Conservation (phyloP, 352 stramenopile genomes). For the Phytophthora sojae region DNA sequence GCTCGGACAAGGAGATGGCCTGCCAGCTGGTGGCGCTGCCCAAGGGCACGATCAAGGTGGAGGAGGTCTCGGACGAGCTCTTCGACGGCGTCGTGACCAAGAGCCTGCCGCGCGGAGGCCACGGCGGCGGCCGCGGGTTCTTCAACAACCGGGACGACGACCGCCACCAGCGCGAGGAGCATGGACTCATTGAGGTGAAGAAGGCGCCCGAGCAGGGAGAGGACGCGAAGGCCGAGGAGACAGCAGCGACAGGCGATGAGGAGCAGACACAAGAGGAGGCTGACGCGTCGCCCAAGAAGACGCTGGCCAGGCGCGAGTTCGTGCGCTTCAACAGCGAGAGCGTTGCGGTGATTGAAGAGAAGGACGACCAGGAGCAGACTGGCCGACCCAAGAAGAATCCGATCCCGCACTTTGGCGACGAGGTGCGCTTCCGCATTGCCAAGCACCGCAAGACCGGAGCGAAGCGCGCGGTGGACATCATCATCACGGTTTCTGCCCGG, state of each 20-base stretch:
- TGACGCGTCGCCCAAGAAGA: constrained; percentile 17
- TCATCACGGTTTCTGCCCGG: constrained; percentile 59
- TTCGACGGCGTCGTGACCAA: constrained; percentile 73
- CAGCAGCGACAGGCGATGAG: neutral
- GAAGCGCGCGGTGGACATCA: constrained; percentile 75
- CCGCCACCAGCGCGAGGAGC: constrained; percentile 46
- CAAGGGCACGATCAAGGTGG: constrained; percentile 79
- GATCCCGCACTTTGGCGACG: constrained; percentile 68
- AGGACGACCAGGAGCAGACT: constrained; percentile 30
- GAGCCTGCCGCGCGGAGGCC: constrained; percentile 50
- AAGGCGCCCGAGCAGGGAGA: constrained; percentile 18
- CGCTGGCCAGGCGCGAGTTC: constrained; percentile 37
- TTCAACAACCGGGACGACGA: constrained; percentile 49
- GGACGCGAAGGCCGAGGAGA: neutral
- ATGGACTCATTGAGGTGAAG: constrained; percentile 58
- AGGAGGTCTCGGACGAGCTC: constrained; percentile 67
- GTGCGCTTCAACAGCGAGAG: constrained; percentile 73
- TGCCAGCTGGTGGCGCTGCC: constrained; percentile 68
- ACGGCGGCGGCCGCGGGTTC: constrained; percentile 36
- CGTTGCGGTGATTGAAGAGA: constrained; percentile 15
- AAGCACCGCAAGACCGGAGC: constrained; percentile 71
- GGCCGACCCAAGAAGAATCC: constrained; percentile 18
- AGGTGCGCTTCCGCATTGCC: constrained; percentile 78
- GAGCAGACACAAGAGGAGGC: constrained; percentile 16
- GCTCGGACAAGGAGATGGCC: constrained; percentile 77